These are phyloP conservation scores for Coix lacrymajobi DNA, from an alignment of 176 grass and related monocot genomes.

Conservation along the genomic window DNA sequence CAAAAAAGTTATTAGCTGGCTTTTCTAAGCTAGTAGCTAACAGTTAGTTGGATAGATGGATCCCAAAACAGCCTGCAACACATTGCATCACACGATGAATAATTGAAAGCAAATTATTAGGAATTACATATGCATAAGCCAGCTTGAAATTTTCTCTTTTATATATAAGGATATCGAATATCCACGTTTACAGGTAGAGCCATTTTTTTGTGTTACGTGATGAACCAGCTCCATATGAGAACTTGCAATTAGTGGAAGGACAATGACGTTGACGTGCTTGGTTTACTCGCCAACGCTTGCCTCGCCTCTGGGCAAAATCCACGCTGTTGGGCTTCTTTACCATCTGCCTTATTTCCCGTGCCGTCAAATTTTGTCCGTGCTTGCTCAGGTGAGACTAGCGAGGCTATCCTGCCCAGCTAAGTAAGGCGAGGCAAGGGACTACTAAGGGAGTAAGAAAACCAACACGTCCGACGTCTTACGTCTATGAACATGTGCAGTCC, in stretches of 20 bases:
- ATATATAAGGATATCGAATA: background rate
- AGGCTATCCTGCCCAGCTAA: background rate
- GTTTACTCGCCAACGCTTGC: background rate
- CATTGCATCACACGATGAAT: background rate
- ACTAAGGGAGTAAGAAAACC: no score
- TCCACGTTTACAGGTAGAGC: background rate
- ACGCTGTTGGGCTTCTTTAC: background rate
- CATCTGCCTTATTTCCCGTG: background rate
- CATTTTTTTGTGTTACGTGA: background rate
- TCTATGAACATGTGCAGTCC: conserved; percentile 19
- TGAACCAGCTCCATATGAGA: background rate
- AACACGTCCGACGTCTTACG: background rate
- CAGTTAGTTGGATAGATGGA: background rate
- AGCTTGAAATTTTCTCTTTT: background rate
- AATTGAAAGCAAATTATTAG: background rate
- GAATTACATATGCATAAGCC: background rate
- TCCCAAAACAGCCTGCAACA: background rate
- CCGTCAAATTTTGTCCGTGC: background rate
- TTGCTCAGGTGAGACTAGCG: background rate
- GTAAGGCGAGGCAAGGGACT: background rate
- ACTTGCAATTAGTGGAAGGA: background rate
- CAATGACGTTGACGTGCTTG: background rate
- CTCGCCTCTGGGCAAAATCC: background rate
- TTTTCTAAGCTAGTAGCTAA: no score
- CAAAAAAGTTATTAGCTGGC: no score